Conservation (phyloP, 1,139 yeast genomes). For the Debaryomycetaceae sp. region DNA sequence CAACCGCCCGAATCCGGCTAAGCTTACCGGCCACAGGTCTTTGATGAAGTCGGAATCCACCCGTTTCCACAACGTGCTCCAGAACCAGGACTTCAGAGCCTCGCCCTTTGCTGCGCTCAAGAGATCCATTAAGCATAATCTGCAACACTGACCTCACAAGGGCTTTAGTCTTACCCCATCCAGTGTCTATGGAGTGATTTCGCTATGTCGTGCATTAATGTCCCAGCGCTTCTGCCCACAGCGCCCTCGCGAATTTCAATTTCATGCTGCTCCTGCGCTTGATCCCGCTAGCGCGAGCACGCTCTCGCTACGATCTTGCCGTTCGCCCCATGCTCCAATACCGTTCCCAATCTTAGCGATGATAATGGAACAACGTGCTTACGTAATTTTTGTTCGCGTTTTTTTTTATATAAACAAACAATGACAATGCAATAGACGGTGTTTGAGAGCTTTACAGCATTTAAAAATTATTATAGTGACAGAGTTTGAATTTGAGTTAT, state of each 20-base stretch:
- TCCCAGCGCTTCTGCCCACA: too few relatives aligned
- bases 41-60: conserved; percentile 53
- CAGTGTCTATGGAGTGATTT: too few relatives aligned
- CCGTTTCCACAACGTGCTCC: conserved; percentile 53
- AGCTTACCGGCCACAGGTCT: conserved; percentile 52
- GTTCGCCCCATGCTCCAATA: too few relatives aligned
- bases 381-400: neutral
- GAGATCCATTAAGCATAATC: conserved; percentile 28
- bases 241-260: too few relatives aligned
- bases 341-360: too few relatives aligned
- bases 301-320: too few relatives aligned
- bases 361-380: neutral
- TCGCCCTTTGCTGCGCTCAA: conserved; percentile 61
- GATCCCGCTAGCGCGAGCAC: too few relatives aligned
- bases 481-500: neutral
- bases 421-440: neutral
- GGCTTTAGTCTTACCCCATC: too few relatives aligned
- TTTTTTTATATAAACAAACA: neutral
- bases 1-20: conserved; percentile 55
- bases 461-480: neutral
- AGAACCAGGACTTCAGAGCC: conserved; percentile 46
- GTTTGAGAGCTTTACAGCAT: neutral
- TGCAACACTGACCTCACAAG: conserved; percentile 1
- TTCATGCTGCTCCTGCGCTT: too few relatives aligned
- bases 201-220: too few relatives aligned